Base-by-base conservation (phyloP, 2,329 filamentous ascomycete genomes). In the Fusarium penzigii region DNA sequence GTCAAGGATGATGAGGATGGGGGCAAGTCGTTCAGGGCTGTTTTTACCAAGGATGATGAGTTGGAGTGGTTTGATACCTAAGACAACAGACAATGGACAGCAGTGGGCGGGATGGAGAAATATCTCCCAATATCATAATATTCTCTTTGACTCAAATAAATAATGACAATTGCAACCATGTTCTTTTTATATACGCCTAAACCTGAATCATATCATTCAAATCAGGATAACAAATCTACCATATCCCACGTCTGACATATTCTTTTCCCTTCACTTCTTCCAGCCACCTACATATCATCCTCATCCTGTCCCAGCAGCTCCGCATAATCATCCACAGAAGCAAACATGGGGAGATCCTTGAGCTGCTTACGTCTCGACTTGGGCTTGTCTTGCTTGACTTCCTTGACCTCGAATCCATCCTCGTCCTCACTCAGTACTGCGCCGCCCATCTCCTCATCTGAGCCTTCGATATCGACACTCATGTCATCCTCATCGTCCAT, bases 1-100 rank as follows among this genome's bases (percentile, higher is more conserved):
- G 96, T 97, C 76, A 94, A 94, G 81, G 94, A 95, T 81, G 92
- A 92, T 6, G 77, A 90, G n/a, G 85, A 87, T 46, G 93, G 92
- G 29, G 85, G 92, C 72, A 92, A 93, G 74, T 89, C 96, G 64
- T 97, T 96, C 72, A 96, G 92, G 1, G 93, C 93, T 42, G 89
- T 97, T 64, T 91, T 87, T 64, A 90, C 90, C 29, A 92, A 92
- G 6, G 96, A 96, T 69, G 92, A 97, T 79, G 88, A 84, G 54
- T 92, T 93, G 2, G 81, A 81, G 63, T 83, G 80, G 80, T 83
- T 83, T 60, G 78, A 83, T 56, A 77, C 75, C 39, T 64, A 41
- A 47, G 38, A 40, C 17, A 17, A 42, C 29, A 25, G 20, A 25
- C 20, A 25, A 25, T 7, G 7, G 20, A 25, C 7, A 25, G 20